A percentile compares a stretch with the other conserved stretches of the same genome.
phyloP scores from a whole-genome alignment of 1,139 yeast species.

The Protomyces inundatus region DNA sequence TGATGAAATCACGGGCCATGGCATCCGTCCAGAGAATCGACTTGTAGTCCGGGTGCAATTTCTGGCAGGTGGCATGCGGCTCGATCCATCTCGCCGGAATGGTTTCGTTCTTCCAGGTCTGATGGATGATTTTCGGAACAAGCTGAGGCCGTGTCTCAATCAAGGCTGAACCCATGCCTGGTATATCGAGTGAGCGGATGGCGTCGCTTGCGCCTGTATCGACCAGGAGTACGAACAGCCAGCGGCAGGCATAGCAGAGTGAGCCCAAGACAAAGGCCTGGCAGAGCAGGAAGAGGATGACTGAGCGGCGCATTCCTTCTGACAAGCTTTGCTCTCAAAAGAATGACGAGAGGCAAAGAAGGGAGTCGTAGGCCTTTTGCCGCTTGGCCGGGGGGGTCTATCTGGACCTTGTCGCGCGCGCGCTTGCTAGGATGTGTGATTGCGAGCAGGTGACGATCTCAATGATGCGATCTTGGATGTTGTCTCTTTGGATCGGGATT shows the following conservation, averaged over 20 bases:
- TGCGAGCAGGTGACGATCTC: too few species aligned
- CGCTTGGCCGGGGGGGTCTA: too few species aligned
- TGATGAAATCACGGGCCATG: constrained; percentile 70
- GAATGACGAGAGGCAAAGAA: background rate
- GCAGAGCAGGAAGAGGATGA: constrained; percentile 18
- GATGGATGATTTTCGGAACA: constrained; percentile 89
- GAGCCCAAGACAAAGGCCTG: constrained; percentile 29
- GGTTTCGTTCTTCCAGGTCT: constrained; percentile 73
- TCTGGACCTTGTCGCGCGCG: too few species aligned
- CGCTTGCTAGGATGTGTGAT: too few species aligned
- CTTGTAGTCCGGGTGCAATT: constrained; percentile 78
- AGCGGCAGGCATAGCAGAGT: constrained; percentile 35
- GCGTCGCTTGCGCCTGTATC: constrained; percentile 48
- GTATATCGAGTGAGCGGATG: constrained; percentile 35
- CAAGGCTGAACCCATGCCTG: constrained; percentile 47
- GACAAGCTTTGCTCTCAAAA: background rate
- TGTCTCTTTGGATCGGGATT: too few species aligned
- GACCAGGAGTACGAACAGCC: constrained; percentile 61
- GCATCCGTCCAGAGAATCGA: constrained; percentile 89
- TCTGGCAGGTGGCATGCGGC: constrained; percentile 71
- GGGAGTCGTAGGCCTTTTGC: background rate
- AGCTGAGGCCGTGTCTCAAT: constrained; percentile 35
- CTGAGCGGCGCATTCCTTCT: constrained; percentile 14
- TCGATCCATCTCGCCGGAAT: constrained; percentile 77
- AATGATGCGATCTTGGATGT: too few species aligned